Evolutionary conservation across 2,329 filamentous ascomycete species (phyloP).

Genomic region (Fusarium xyrophilum): DNA sequence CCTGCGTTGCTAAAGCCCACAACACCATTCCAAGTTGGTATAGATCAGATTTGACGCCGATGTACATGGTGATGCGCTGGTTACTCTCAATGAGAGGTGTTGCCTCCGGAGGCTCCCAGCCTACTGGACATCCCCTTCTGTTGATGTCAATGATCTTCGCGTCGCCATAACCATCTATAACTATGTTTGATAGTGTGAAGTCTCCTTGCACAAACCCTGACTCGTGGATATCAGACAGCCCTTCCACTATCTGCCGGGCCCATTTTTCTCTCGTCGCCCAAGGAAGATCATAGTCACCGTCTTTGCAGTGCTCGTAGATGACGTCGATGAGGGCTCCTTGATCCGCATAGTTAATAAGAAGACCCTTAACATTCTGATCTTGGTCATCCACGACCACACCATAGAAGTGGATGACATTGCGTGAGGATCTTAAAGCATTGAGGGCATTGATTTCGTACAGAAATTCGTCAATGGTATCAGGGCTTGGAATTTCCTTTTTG

Average conservation of each 20-base stretch:
- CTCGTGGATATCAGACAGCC: conserved; percentile 91
- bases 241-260: conserved; percentile 89
- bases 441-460: conserved; percentile 97
- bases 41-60: conserved; percentile 95
- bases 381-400: conserved; percentile 90
- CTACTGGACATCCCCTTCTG: conserved; percentile 91
- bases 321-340: conserved; percentile 89
- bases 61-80: conserved; percentile 94
- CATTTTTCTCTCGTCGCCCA: conserved; percentile 83
- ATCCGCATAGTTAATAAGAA: conserved; percentile 87
- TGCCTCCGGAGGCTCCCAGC: conserved; percentile 96
- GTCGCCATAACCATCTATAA: conserved; percentile 82
- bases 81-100: conserved; percentile 83
- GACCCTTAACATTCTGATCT: conserved; percentile 81
- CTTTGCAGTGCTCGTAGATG: conserved; percentile 77
- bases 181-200: conserved; percentile 96
- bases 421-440: conserved; percentile 74
- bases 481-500: conserved; percentile 97
- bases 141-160: conserved; percentile 99
- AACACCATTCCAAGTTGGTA: conserved; percentile 97
- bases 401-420: conserved; percentile 83
- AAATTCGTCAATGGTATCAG: conserved; percentile 95
- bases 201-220: conserved; percentile 97
- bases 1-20: conserved; percentile 86
- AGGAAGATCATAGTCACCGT: conserved; percentile 60